Base-by-base conservation (phyloP, 257 asterid genomes). In the Anisodus tanguticus region DNA sequence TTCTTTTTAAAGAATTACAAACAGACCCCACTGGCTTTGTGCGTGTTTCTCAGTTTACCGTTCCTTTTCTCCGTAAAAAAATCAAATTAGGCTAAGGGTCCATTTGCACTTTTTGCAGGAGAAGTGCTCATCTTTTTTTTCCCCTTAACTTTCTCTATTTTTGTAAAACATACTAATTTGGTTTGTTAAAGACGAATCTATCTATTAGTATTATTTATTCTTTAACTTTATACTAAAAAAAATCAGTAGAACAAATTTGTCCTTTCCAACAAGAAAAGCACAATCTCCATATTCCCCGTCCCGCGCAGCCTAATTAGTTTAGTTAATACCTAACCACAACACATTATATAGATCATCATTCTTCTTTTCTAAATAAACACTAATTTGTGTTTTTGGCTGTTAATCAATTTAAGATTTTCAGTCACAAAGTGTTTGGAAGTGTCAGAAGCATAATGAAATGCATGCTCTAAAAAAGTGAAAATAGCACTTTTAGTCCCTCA, bases 181-280 rank as follows among this genome's bases (percentile, higher is more conserved):
- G 4, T 71, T 57, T 17, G 57, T 71, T 41, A 41, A 69, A 41
- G 79, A 70, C 12, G 37, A 5, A 22, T 17, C 6, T 41, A 26
- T 41, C 55, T 43, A 70, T 68, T 39, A 69, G 8, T 45, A 17
- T 45, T 45, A 45, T 45, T 45, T 49, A 70, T 43, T 70, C 9
- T 43, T 71, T 71, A 43, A 41, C 41, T 43, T 70, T 1, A 8
- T 68, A 3, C 7, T 8, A 47, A 10, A n/a, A 9, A 17, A 0
- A 19, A 8, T 49, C 11, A 19, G 62, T 11, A 6, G 59, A 45
- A 45, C 80, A 72, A 45, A 45, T 72, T 47, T 72, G 57, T 72
- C 80, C 80, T 74, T 49, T 74, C 19, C 81, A 19, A 47, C 43
- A 19, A 74, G 19, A 74, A 19, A 49, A 74, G 43, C 81, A 74